phyloP scores from a whole-genome alignment of 2,329 filamentous ascomycete species.

The Colletotrichum cereale region DNA sequence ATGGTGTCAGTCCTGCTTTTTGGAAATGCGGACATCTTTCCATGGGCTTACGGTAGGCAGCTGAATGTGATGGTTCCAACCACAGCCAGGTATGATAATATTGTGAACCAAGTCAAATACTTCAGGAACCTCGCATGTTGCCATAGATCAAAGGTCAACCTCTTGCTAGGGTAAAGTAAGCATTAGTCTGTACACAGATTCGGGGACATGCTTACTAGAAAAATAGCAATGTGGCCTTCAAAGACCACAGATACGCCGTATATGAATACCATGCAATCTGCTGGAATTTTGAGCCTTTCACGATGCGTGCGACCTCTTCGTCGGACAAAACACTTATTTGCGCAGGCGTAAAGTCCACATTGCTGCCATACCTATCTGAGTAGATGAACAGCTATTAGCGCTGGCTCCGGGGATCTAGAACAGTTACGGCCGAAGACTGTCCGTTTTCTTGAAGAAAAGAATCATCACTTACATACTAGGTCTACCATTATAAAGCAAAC shows the following conservation, averaged over 20 bases:
- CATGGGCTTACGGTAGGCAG: constrained; percentile 20
- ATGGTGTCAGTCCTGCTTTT: rapidly evolving
- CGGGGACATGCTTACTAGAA: constrained; percentile 41
- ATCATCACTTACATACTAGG: constrained; percentile 46
- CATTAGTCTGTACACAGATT: neutral
- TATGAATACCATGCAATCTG: constrained; percentile 56
- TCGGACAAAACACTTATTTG: constrained; percentile 42
- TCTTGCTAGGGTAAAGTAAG: constrained; percentile 34
- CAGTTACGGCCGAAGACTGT: neutral
- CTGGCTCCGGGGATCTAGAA: neutral
- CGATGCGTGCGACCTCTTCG: constrained; percentile 46
- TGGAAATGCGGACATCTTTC: too few relatives aligned
- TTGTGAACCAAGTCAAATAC: constrained; percentile 24
- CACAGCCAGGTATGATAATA: constrained; percentile 18
- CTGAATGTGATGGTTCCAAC: constrained; percentile 29
- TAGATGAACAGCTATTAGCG: constrained; percentile 8
- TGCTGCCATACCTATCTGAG: constrained; percentile 26
- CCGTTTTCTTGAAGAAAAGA: neutral
- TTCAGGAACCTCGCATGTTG: constrained; percentile 36
- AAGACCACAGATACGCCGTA: constrained; percentile 51
- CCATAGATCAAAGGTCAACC: constrained; percentile 47
- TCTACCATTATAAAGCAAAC: constrained; percentile 52
- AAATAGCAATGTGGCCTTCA: constrained; percentile 48
- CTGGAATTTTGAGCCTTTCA: constrained; percentile 52
- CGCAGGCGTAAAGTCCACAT: constrained; percentile 22